Evolutionary conservation across 495 filamentous ascomycete species (phyloP).

Genomic region (Aspergillus heteromorphus): DNA sequence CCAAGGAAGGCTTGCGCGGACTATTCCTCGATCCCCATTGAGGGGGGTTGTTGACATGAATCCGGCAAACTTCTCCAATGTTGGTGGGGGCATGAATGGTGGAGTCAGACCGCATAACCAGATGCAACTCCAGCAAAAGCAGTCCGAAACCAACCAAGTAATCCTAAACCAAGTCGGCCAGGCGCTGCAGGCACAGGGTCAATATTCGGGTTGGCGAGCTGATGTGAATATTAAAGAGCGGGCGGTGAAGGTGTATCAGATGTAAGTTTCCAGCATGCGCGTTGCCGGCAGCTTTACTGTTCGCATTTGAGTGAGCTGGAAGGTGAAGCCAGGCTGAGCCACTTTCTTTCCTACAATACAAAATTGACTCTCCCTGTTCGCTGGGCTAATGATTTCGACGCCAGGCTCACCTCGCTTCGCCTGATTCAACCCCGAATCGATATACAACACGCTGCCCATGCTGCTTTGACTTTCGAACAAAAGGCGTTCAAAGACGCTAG

Average conservation of each 20-base stretch:
- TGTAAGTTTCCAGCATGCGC: slow-evolving; percentile 30
- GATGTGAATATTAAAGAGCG: slow-evolving; percentile 37
- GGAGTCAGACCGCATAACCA: slow-evolving; percentile 31
- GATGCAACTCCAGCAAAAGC: slow-evolving; percentile 29
- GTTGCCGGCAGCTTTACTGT: neutral
- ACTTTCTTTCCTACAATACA: neutral
- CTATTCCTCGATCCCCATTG: slow-evolving; percentile 38
- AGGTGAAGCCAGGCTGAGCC: neutral
- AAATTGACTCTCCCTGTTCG: neutral
- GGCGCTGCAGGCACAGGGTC: slow-evolving; percentile 32
- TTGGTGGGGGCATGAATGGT: slow-evolving; percentile 36
- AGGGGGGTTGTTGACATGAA: slow-evolving; percentile 49
- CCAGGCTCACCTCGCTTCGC: slow-evolving; percentile 45
- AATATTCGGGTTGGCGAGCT: slow-evolving; percentile 42
- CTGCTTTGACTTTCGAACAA: slow-evolving; percentile 45
- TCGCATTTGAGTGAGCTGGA: neutral
- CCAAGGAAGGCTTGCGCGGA: slow-evolving; percentile 29
- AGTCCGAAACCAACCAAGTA: slow-evolving; percentile 28
- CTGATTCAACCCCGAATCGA: slow-evolving; percentile 46
- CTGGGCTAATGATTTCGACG: neutral
- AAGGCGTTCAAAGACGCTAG: slow-evolving; percentile 42
- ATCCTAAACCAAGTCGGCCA: slow-evolving; percentile 35
- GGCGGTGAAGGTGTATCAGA: slow-evolving; percentile 40
- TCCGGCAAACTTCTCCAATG: slow-evolving; percentile 43
- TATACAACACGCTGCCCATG: slow-evolving; percentile 31